phyloP scores from a whole-genome alignment of 1,139 yeast species.

The Debaryomycetaceae sp. region DNA sequence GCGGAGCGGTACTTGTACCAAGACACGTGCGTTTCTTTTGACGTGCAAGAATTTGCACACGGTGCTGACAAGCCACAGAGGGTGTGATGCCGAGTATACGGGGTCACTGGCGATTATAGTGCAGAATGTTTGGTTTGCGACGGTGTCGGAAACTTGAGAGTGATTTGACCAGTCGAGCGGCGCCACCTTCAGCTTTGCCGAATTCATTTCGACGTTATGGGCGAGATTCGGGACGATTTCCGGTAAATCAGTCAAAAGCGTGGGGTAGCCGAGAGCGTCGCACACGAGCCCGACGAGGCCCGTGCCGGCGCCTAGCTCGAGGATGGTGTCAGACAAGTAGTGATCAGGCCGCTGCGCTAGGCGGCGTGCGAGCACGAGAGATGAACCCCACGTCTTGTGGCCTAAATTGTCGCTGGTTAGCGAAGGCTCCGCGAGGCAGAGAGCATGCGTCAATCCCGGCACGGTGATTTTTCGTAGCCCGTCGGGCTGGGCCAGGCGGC shows the following conservation, averaged over 20 bases:
- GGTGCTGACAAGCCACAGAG: slow-evolving; percentile 57
- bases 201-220: slow-evolving; percentile 46
- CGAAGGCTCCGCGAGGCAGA: slow-evolving; percentile 69
- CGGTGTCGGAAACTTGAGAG: slow-evolving; percentile 14
- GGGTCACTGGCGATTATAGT: slow-evolving; percentile 79
- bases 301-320: slow-evolving; percentile 91
- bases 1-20: slow-evolving; percentile 71
- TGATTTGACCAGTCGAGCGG: slow-evolving; percentile 77
- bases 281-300: slow-evolving; percentile 77
- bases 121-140: slow-evolving; percentile 21
- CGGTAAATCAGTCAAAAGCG: slow-evolving; percentile 65
- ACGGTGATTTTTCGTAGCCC: slow-evolving; percentile 40
- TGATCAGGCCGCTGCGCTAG: slow-evolving; percentile 14
- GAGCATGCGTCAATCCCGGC: slow-evolving; percentile 16
- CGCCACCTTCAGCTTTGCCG: slow-evolving; percentile 23
- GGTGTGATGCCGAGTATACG: slow-evolving; percentile 74
- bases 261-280: slow-evolving; percentile 35
- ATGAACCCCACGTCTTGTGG: slow-evolving; percentile 93
- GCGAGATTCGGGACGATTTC: slow-evolving; percentile 63
- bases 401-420: slow-evolving; percentile 82
- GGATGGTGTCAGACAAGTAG: slow-evolving; percentile 31
- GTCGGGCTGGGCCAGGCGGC: slow-evolving; percentile 77
- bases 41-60: slow-evolving; percentile 29
- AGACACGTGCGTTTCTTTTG: slow-evolving; percentile 28
- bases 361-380: slow-evolving; percentile 56